Evolutionary conservation across 768 basidiomycete species (phyloP).

Genomic region (Tulasnella sp.): DNA sequence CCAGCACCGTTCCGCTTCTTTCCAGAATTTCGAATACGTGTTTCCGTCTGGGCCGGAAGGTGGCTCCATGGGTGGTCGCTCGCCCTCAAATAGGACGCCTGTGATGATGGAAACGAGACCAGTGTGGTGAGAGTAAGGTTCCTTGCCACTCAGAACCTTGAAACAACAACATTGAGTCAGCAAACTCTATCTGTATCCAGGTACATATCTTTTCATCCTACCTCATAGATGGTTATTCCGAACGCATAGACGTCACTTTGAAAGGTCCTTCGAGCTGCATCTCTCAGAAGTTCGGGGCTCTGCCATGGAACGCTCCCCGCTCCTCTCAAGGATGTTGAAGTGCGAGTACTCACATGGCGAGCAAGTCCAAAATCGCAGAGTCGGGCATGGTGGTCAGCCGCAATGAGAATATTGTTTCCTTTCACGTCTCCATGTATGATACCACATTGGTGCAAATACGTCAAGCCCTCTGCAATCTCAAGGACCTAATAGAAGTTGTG

Average conservation of each 20-base stretch:
- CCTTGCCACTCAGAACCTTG: background rate
- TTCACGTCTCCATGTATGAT: constrained; percentile 19
- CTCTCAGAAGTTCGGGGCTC: background rate
- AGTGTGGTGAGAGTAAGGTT: background rate
- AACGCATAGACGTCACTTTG: constrained; percentile 9
- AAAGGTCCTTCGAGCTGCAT: background rate
- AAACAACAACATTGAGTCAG: background rate
- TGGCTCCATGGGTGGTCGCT: background rate
- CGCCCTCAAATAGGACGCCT: background rate
- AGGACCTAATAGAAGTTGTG: background rate
- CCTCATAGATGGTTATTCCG: constrained; percentile 1
- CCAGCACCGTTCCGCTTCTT: background rate
- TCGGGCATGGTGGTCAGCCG: background rate
- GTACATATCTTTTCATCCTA: background rate
- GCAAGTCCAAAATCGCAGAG: constrained; percentile 15
- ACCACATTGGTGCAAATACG: background rate
- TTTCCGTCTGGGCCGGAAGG: background rate
- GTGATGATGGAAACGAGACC: background rate
- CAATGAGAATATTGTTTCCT: background rate
- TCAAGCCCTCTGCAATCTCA: background rate
- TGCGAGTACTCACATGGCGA: background rate
- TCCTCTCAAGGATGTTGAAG: background rate
- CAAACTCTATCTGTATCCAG: background rate
- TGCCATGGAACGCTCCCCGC: background rate
- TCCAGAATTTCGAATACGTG: background rate